These are phyloP conservation scores for Salix udensis DNA, from an alignment of 345 rosid genomes.

Conservation along the genomic window DNA sequence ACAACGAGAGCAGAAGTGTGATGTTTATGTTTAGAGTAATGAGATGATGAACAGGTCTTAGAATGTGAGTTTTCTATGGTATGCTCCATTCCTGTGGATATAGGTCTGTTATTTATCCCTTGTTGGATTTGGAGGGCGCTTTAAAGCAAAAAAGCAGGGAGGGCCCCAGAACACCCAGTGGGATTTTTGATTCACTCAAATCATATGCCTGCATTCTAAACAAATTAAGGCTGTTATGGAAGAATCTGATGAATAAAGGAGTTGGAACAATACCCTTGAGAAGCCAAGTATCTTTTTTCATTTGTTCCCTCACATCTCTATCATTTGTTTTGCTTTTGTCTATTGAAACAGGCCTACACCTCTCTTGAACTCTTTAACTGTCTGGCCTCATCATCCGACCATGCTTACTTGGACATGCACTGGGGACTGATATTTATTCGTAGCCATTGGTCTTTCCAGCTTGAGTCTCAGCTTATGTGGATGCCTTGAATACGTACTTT, in stretches of 20 bases:
- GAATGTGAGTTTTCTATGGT: conserved; percentile 35
- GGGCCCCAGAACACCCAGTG: conserved; percentile 45
- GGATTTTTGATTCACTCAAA: conserved; percentile 60
- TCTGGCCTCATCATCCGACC: conserved; percentile 39
- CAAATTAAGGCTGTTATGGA: conserved; percentile 62
- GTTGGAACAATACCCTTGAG: conserved; percentile 48
- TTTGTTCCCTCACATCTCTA: conserved; percentile 38
- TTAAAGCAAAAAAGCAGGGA: conserved; percentile 59
- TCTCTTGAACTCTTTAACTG: conserved; percentile 25
- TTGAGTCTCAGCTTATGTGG: conserved; percentile 1
- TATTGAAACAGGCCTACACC: conserved; percentile 22
- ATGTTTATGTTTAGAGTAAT: conserved; percentile 37
- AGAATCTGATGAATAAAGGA: conserved; percentile 71
- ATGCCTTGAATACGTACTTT: conserved; percentile 9
- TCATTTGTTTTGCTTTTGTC: conserved; percentile 54
- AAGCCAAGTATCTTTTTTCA: conserved; percentile 75
- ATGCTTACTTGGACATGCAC: conserved; percentile 30
- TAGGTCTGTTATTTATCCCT: conserved; percentile 46
- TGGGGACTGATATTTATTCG: conserved; percentile 9
- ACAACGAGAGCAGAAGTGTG: conserved; percentile 33
- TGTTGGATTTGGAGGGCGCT: conserved; percentile 42
- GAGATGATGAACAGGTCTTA: conserved; percentile 31
- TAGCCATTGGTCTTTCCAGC: not conserved
- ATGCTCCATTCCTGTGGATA: conserved; percentile 56
- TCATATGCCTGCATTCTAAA: conserved; percentile 52